These are phyloP conservation scores for Epicoccum nigrum DNA, from an alignment of 2,329 filamentous ascomycete genomes.

Conservation along the genomic window DNA sequence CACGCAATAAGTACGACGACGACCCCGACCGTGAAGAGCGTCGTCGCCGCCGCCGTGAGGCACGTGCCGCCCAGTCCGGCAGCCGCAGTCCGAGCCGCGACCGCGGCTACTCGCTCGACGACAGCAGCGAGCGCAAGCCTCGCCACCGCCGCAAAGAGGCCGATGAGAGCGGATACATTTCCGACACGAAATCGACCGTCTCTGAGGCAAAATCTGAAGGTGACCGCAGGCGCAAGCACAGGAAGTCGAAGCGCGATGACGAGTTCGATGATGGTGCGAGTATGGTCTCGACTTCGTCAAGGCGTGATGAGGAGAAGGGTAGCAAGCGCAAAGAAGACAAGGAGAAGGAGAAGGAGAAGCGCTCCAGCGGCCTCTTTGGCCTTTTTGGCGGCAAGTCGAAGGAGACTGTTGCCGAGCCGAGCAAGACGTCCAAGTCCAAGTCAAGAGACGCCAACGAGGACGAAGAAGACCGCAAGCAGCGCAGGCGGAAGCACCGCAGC, in stretches of 20 bases:
- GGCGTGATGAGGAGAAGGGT: slow-evolving; percentile 48
- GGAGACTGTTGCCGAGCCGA: slow-evolving; percentile 43
- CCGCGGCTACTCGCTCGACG: slow-evolving; percentile 39
- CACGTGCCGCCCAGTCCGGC: slow-evolving; percentile 19
- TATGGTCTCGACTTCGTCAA: slow-evolving; percentile 48
- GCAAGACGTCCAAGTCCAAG: slow-evolving; percentile 42
- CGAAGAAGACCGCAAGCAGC: slow-evolving; percentile 51
- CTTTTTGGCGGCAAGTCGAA: slow-evolving; percentile 55
- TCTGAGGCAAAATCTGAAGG: slow-evolving; percentile 46
- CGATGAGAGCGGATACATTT: slow-evolving; percentile 47
- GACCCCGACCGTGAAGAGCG: slow-evolving; percentile 41
- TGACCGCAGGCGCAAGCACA: slow-evolving; percentile 45
- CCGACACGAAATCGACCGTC: slow-evolving; percentile 49
- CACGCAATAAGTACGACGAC: slow-evolving; percentile 35
- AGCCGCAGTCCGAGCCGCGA: slow-evolving; percentile 47
- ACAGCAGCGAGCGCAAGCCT: slow-evolving; percentile 37
- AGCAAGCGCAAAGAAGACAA: slow-evolving; percentile 26
- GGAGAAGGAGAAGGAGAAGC: slow-evolving; percentile 49
- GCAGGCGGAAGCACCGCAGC: slow-evolving; percentile 53
- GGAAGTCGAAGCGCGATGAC: slow-evolving; percentile 50
- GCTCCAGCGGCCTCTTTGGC: slow-evolving; percentile 54
- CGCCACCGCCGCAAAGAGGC: slow-evolving; percentile 45
- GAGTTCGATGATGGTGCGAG: slow-evolving; percentile 53
- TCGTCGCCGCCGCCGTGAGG: slow-evolving; percentile 31
- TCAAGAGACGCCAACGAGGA: slow-evolving; percentile 47